Evolutionary conservation across 768 basidiomycete genomes (phyloP).

Genomic region (Gyrodon lividus): DNA sequence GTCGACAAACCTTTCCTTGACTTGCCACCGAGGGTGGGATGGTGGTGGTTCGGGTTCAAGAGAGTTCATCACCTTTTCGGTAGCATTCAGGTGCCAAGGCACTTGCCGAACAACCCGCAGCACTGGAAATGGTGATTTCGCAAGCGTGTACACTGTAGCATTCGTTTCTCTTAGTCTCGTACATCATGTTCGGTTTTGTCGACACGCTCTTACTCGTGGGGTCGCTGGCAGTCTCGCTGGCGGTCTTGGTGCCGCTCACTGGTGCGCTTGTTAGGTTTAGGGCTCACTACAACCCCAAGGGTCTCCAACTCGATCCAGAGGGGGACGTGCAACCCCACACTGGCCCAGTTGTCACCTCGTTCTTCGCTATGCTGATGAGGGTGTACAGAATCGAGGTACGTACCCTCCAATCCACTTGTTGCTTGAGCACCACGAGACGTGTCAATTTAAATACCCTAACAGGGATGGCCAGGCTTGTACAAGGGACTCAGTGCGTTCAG

Average conservation of each 20-base stretch:
- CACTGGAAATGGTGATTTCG: conserved; percentile 8
- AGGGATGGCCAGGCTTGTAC: conserved; percentile 74
- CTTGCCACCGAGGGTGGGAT: conserved; percentile 8
- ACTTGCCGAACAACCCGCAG: conserved; percentile 28
- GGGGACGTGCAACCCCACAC: conserved; percentile 75
- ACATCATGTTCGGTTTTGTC: conserved; percentile 34
- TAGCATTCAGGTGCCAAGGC: conserved; percentile 19
- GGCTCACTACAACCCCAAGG: conserved; percentile 85
- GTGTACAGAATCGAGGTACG: conserved; percentile 73
- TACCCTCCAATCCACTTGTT: neutral
- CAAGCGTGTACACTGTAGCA: neutral
- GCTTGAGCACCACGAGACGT: neutral
- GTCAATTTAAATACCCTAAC: conserved; percentile 9
- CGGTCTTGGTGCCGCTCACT: conserved; percentile 57
- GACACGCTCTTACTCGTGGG: conserved; percentile 43
- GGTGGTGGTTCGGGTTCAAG: conserved; percentile 35
- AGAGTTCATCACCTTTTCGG: conserved; percentile 18
- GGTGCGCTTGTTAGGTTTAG: conserved; percentile 75
- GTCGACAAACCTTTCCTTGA: neutral
- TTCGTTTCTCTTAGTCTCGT: neutral
- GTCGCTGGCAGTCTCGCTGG: conserved; percentile 53
- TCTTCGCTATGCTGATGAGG: conserved; percentile 69
- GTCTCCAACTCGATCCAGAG: conserved; percentile 75
- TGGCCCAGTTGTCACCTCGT: conserved; percentile 74
- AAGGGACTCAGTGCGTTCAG: conserved; percentile 65